Evolutionary conservation across 345 rosid species (phyloP).

Genomic region (Gossypium stocksii): DNA sequence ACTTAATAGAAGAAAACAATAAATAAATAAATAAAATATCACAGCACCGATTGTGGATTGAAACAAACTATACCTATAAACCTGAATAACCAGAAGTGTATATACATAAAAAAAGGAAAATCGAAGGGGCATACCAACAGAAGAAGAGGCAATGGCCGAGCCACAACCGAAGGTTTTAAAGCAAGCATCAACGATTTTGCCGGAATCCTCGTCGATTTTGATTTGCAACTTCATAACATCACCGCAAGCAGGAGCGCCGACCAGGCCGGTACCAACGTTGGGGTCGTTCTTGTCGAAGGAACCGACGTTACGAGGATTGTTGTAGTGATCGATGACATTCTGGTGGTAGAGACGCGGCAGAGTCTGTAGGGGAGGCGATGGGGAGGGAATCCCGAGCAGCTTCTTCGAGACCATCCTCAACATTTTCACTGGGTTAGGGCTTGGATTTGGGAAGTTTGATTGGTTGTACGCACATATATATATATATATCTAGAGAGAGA

Average conservation of each 20-base stretch:
- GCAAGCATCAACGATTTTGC: conserved; percentile 80
- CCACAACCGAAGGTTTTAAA: conserved; percentile 99
- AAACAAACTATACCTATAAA: neutral
- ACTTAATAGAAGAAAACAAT: neutral
- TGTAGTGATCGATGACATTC: conserved; percentile 94
- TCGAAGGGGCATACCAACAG: neutral
- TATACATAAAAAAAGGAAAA: neutral
- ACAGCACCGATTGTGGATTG: neutral
- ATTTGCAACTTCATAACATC: conserved; percentile 99
- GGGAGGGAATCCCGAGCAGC: conserved; percentile 31
- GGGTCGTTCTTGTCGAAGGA: conserved; percentile 94
- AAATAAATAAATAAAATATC: neutral
- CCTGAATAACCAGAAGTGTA: neutral
- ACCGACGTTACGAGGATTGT: conserved; percentile 92
- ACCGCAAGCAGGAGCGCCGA: conserved; percentile 98
- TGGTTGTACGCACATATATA: neutral
- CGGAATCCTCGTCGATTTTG: conserved; percentile 79
- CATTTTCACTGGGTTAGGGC: neutral
- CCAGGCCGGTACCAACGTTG: conserved; percentile 79
- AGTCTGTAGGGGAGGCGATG: conserved; percentile 27
- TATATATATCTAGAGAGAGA: neutral
- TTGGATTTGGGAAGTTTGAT: neutral
- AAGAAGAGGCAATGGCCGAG: conserved; percentile 73
- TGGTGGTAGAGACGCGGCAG: conserved; percentile 66
- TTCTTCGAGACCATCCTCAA: conserved; percentile 29